Evolutionary conservation across 1,139 yeast genomes (phyloP), one percentile per base, ranked within the genome.

Genomic region (Taphrina deformans): DNA sequence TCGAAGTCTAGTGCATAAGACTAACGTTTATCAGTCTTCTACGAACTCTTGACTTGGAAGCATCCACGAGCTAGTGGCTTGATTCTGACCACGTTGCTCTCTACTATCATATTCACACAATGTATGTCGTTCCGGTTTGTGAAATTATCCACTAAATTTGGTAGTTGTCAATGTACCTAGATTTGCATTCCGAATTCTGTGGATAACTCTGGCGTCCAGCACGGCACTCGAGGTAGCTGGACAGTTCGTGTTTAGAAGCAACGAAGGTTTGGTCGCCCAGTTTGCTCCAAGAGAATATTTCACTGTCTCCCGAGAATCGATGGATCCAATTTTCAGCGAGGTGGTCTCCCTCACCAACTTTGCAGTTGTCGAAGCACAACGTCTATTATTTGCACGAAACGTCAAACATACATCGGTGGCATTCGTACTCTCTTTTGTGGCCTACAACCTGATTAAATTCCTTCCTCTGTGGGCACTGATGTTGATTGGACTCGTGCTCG

Each of bases 361-460:
- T 35, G 64, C 66, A n/a, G 56, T 71, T 9, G 58, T 66, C 23
- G 80, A 81, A 71, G 74, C 80, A 69, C 86, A 87, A 78, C 82
- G 83, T 72, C 76, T 89, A 65, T 74, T 87, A 60, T 89, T 85
- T 73, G 83, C 91, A 66, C 85, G 82, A 71, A 85, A 85, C 76
- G 79, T 87, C 71, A 86, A 84, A 75, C 75, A 82, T 69, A 88
- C 97, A 66, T 81, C 87, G 74, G 86, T 85, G 76, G 86, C 90
- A 59, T 90, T 92, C 64, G 85, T 86, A 72, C 74, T 79, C 48
- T 79, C 88, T 31, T 89, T 83, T 76, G 75, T 87, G 66, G 77
- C 85, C 69, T 89, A 85, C 81, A 83, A 85, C 76, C 78, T 92
- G 73, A 88, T 96, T 70, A 85, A 89, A 48, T 81, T 85, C 83